Conservation (phyloP, 2,329 filamentous ascomycete genomes). For the Acephala macrosclerotiorum region DNA sequence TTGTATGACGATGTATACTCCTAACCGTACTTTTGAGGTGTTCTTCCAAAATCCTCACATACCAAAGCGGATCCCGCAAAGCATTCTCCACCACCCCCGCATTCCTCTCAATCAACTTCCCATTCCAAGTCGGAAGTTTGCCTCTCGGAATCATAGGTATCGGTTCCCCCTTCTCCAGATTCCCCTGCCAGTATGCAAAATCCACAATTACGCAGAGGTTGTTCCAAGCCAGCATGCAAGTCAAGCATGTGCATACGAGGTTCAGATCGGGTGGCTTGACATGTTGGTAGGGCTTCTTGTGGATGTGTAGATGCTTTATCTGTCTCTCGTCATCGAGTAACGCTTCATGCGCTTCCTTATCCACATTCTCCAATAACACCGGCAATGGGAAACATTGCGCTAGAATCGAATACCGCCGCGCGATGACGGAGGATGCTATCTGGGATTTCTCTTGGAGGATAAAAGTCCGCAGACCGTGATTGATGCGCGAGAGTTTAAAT, state of each 20-base stretch:
- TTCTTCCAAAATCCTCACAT: constrained; percentile 56
- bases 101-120: constrained; percentile 51
- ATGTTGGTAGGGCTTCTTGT: constrained; percentile 60
- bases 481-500: constrained; percentile 53
- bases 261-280: constrained; percentile 53
- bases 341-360: constrained; percentile 45
- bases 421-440: constrained; percentile 54
- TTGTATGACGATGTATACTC: constrained; percentile 54
- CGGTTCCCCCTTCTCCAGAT: constrained; percentile 58
- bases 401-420: constrained; percentile 57
- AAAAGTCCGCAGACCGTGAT: constrained; percentile 51
- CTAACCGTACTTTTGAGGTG: constrained; percentile 56
- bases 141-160: constrained; percentile 60
- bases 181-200: constrained; percentile 61
- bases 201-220: constrained; percentile 61
- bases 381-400: constrained; percentile 60
- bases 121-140: constrained; percentile 57
- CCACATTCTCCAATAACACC: constrained; percentile 50
- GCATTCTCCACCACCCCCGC: constrained; percentile 54
- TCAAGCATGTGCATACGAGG: constrained; percentile 63
- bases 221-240: constrained; percentile 64
- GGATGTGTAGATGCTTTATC: constrained; percentile 48
- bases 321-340: constrained; percentile 52
- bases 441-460: constrained; percentile 51
- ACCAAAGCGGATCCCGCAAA: constrained; percentile 54